phyloP scores from a whole-genome alignment of 2,329 filamentous ascomycete species.

The Colletotrichum horii region DNA sequence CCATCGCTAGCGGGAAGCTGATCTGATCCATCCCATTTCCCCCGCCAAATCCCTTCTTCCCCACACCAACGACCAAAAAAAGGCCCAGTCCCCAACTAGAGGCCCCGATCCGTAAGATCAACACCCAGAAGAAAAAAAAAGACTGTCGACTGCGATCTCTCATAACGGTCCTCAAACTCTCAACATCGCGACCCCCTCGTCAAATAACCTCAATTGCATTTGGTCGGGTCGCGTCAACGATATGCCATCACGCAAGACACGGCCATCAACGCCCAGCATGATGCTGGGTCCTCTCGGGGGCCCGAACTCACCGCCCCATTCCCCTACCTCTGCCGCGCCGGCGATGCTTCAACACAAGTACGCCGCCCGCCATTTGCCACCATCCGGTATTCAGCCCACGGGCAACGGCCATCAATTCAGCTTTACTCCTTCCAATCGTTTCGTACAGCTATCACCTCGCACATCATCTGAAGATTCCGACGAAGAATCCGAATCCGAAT shows the following conservation, averaged over 20 bases:
- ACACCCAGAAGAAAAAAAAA: neutral
- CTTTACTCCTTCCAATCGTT: constrained; percentile 30
- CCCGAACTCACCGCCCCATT: constrained; percentile 54
- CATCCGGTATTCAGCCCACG: constrained; percentile 46
- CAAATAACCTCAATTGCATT: neutral
- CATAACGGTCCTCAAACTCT: neutral
- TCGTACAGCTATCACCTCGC: constrained; percentile 35
- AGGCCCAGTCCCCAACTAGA: neutral
- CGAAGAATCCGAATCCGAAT: constrained; percentile 12
- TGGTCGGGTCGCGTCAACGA: neutral
- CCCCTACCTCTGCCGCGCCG: constrained; percentile 44
- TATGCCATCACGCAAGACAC: constrained; percentile 38
- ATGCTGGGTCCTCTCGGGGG: constrained; percentile 37
- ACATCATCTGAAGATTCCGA: constrained; percentile 32
- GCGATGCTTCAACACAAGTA: constrained; percentile 33
- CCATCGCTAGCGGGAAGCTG: constrained; percentile 7
- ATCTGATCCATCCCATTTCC: constrained; percentile 12
- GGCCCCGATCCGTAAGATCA: constrained; percentile 14
- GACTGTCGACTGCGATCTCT: neutral
- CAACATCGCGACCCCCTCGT: neutral
- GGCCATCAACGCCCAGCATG: constrained; percentile 48
- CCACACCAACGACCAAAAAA: constrained; percentile 9
- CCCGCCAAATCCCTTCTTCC: constrained; percentile 10
- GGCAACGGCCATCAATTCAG: constrained; percentile 48
- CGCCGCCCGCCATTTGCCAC: constrained; percentile 34